Conservation (phyloP, 179 eudicot genomes). For the Silene noctiflora region DNA sequence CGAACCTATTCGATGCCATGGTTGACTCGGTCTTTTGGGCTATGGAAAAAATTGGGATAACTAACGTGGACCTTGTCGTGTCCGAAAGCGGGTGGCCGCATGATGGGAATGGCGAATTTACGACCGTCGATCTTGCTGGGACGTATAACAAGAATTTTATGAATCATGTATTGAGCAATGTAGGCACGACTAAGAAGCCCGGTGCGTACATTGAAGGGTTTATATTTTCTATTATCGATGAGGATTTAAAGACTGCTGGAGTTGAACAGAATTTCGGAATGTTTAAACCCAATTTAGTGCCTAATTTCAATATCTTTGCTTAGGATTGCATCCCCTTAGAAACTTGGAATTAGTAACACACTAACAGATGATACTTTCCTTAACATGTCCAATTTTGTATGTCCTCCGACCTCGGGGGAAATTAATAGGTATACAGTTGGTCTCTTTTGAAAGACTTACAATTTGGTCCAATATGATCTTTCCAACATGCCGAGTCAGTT, state of each 20-base stretch:
- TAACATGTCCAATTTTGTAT: no score
- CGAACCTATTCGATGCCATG: slow-evolving; percentile 36
- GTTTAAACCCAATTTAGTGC: slow-evolving; percentile 25
- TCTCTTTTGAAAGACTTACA: no score
- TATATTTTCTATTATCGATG: slow-evolving; percentile 30
- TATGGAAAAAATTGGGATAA: slow-evolving; percentile 26
- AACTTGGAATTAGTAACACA: no score
- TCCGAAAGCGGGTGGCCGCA: slow-evolving; percentile 42
- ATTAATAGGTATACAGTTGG: no score
- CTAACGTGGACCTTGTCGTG: slow-evolving; percentile 23
- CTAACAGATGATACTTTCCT: no score
- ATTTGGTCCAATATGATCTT: no score
- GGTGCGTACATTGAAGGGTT: slow-evolving; percentile 20
- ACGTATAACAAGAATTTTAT: slow-evolving; percentile 33
- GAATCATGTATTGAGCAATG: slow-evolving; percentile 13
- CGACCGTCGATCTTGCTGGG: slow-evolving; percentile 30
- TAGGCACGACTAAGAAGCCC: slow-evolving; percentile 36
- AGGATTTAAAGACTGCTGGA: slow-evolving; percentile 28
- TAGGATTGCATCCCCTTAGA: background rate
- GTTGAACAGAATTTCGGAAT: slow-evolving; percentile 33
- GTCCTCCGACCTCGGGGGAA: no score
- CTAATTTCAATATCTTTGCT: slow-evolving; percentile 23
- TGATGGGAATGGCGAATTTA: slow-evolving; percentile 31
- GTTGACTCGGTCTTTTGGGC: slow-evolving; percentile 29
- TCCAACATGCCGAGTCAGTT: no score